A percentile compares a stretch with the other conserved stretches of the same genome.
Conservation (phyloP, 345 rosid species). For the Bruguiera sexangula region DNA sequence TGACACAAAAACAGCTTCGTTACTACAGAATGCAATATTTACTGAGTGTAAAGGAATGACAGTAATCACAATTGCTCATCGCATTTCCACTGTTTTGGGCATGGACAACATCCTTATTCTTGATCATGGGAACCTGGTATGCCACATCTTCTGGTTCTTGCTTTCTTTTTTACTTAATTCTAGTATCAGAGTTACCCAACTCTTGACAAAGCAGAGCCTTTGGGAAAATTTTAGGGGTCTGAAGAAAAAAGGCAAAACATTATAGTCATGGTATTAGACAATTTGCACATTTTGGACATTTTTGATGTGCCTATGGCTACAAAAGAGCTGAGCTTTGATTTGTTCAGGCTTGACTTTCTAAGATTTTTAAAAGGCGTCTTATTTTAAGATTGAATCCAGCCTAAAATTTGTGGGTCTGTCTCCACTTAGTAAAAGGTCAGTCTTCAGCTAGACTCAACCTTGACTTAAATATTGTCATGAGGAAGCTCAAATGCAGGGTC, state of each 20-base stretch:
- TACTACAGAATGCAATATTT: slow-evolving; percentile 64
- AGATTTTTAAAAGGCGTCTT: too few species aligned
- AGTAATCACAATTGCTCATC: slow-evolving; percentile 86
- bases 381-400: too few species aligned
- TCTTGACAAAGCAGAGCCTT: neutral
- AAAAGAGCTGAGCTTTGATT: neutral
- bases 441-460: too few species aligned
- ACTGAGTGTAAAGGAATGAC: slow-evolving; percentile 70
- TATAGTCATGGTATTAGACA: too few species aligned
- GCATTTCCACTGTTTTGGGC: slow-evolving; percentile 72
- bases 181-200: too few species aligned
- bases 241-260: too few species aligned
- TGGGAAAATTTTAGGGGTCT: neutral
- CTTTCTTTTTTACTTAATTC: neutral
- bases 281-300: too few species aligned
- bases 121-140: slow-evolving; percentile 62
- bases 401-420: too few species aligned
- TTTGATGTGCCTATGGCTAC: neutral
- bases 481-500: too few species aligned
- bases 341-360: too few species aligned
- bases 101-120: slow-evolving; percentile 74
- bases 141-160: neutral
- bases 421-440: too few species aligned
- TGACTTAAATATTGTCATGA: too few species aligned
- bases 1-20: slow-evolving; percentile 68